Base-by-base conservation (phyloP, 352 stramenopile species). In the Pythium dissotocum region DNA sequence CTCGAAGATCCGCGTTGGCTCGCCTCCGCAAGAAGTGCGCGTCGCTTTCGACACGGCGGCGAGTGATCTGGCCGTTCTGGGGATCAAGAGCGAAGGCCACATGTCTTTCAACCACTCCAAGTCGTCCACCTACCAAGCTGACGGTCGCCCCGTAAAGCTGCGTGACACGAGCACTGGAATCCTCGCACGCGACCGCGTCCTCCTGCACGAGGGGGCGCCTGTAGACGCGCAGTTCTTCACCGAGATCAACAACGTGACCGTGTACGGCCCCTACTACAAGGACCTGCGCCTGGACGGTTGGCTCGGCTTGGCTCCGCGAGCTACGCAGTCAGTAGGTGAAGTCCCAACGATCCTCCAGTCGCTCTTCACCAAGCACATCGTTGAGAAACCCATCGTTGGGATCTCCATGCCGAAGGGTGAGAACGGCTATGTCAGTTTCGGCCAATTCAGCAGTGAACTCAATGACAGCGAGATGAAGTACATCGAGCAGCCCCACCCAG, bases 101-200 rank as follows among this genome's bases (percentile, higher is more conserved):
- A 30, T n/a, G 30, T 48, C 35, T n/a, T 65, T 52, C 33, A 58
- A 65, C 46, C 59, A 65, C 46, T 58, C 59, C 32, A n/a, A 8
- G 0, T 65, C 59, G n/a, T 40, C 59, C 18, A 65, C 48, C 2
- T 65, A 65, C 32, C 46, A 58, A 35, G 30, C 32, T 2, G 59
- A 65, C 59, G 59, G 59, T n/a, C 59, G 59, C 21, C 10, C 33
- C 0, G 48, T 21, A 2, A n/a, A 8, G 33, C 24, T 65, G 14
- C 59, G 59, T 24, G 48, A 58, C 26, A 53, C 6, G 21, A 38
- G 7, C 21, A 36, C 28, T 4, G 59, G 59, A 2, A 46, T 51
- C 21, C 59, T 65, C 21, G 59, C 16, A 14, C 21, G 26, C 21
- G 52, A 49, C 13, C 59, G 59, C n/a, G 9, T 65, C 13, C 6